Evolutionary conservation across 2,329 filamentous ascomycete species (phyloP), one percentile per base, ranked within the genome.

Genomic region (Parasarocladium wereldwijsianum): DNA sequence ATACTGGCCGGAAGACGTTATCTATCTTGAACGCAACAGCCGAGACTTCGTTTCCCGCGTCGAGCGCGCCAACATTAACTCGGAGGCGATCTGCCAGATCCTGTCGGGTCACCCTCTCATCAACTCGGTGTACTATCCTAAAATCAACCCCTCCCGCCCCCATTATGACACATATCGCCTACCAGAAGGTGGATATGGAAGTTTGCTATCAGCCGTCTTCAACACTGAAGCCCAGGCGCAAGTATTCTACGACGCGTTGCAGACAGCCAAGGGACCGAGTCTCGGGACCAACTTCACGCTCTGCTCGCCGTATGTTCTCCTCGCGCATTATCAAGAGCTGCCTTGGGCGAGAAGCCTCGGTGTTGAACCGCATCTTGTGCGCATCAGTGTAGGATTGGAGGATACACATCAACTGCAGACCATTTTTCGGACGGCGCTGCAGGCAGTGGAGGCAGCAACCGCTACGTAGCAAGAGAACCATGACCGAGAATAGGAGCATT

Each of bases 221-320:
- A 59, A 81, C 41, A 63, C 63, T 2, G 70, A 66, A 33, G 60
- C 64, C 17, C 75, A 86, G 37, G 82, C 87, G 1, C 60, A 83
- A 32, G 67, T 71, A 1, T 94, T 96, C 51, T 94, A 79, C 52
- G 85, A 98, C 53, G 66, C 70, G 9, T 58, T 98, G 11, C 74
- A 92, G 37, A 90, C 85, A 2, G 76, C 84, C 22, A 98, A 98
- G 53, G 90, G 90, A 0, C 90, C 90, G 0, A 94, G 85, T 52
- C 60, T 98, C 29, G 90, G 90, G 3, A 96, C 90, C 1, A 98
- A 98, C 52, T 98, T 98, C 50, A 96, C 90, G 0, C 61, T 98
- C 21, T 78, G 78, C 34, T 93, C 78, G 28, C 90, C 90, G 1
- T 98, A 93, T 50, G 84, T 90, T 14, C 60, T 98, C 19, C 55